phyloP scores from a whole-genome alignment of 768 basidiomycete species.

The Crucibulum laeve region DNA sequence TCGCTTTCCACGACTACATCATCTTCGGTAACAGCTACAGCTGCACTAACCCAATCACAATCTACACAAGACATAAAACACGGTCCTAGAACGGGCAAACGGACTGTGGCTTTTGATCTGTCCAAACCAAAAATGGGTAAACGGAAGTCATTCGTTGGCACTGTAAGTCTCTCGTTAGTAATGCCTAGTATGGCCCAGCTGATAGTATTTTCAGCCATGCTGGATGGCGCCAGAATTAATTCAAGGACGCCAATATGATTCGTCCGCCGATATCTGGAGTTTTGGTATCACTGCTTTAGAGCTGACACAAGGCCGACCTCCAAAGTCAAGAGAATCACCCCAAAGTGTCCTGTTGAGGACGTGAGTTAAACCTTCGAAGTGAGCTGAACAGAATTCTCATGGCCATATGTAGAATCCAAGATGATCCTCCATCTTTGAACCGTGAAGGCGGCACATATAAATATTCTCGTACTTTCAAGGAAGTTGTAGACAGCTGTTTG shows the following conservation, averaged over 20 bases:
- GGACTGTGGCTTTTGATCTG: conserved; percentile 30
- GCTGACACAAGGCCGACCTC: conserved; percentile 82
- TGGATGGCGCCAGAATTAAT: conserved; percentile 99
- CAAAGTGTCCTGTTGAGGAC: conserved; percentile 73
- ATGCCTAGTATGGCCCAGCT: conserved; percentile 2
- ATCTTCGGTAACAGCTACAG: conserved; percentile 19
- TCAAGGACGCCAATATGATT: conserved; percentile 78
- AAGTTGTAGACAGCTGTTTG: conserved; percentile 79
- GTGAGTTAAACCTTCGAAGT: conserved; percentile 24
- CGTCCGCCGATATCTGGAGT: conserved; percentile 92
- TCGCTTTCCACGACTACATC: conserved; percentile 24
- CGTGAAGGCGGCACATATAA: conserved; percentile 66
- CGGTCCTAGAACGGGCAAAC: conserved; percentile 16
- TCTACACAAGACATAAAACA: conserved; percentile 11
- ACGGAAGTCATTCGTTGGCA: conserved; percentile 90
- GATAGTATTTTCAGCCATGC: conserved; percentile 52
- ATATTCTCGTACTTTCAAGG: conserved; percentile 80
- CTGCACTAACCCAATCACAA: conserved; percentile 24
- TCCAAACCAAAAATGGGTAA: conserved; percentile 57
- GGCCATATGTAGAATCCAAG: conserved; percentile 51
- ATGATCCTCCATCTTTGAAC: conserved; percentile 74
- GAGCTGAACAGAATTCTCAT: conserved; percentile 1
- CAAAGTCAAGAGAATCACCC: conserved; percentile 73
- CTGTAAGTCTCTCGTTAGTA: conserved; percentile 38
- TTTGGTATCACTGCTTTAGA: conserved; percentile 95